A percentile compares a stretch with the other conserved stretches of the same genome.
phyloP scores from a whole-genome alignment of 768 basidiomycete genomes.

The Gymnopilus junonius region DNA sequence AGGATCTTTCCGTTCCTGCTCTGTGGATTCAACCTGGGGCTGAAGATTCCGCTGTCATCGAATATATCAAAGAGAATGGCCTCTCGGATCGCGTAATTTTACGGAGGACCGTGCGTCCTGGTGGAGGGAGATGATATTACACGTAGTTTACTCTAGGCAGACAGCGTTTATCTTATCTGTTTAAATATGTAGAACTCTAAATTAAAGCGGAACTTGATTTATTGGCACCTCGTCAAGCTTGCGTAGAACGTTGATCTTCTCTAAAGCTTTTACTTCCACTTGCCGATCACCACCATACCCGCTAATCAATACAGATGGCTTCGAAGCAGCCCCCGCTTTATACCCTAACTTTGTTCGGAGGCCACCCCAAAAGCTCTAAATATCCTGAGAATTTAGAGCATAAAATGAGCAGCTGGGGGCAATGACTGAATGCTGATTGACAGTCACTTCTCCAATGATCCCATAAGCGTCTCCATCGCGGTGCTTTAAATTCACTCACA shows the following conservation, averaged over 20 bases:
- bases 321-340: not conserved
- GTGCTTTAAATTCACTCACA: not conserved
- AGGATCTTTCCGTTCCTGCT: constrained; percentile 69
- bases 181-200: not conserved
- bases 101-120: constrained; percentile 84
- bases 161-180: not conserved
- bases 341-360: not conserved
- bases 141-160: constrained; percentile 24
- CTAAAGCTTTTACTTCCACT: not conserved
- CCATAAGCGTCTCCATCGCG: constrained; percentile 6
- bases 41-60: constrained; percentile 63
- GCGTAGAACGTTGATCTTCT: no score
- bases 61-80: constrained; percentile 68
- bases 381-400: not conserved
- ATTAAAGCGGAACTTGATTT: not conserved
- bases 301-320: not conserved
- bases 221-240: no score
- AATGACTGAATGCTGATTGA: not conserved
- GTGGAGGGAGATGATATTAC: constrained; percentile 71
- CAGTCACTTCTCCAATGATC: constrained; percentile 6
- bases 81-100: constrained; percentile 72
- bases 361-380: not conserved
- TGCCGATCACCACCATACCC: not conserved
- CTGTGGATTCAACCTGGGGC: constrained; percentile 94
- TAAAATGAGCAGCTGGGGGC: not conserved